These are phyloP conservation scores for Podospora appendiculata DNA, from an alignment of 495 filamentous ascomycete genomes.

Conservation along the genomic window DNA sequence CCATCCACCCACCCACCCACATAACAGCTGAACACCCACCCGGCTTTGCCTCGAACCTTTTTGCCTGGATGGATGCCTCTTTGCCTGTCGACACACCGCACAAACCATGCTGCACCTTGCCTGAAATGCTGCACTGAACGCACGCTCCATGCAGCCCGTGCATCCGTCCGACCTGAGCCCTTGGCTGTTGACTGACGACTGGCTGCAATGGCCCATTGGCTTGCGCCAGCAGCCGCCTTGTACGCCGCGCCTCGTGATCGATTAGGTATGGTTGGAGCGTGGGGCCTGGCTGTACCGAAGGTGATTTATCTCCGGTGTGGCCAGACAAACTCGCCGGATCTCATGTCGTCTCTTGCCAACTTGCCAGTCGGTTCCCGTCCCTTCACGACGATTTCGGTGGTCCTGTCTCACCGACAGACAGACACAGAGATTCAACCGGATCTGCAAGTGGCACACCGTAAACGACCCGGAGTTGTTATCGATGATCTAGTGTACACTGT, in stretches of 20 bases:
- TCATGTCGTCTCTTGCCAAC: conserved; percentile 1
- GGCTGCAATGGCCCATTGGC: conserved; percentile 13
- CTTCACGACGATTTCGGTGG: too few relatives aligned
- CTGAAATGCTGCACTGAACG: conserved; percentile 3
- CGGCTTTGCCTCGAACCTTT: too few relatives aligned
- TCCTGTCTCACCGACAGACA: too few relatives aligned
- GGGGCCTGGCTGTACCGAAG: conserved; percentile 1
- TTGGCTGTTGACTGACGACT: conserved; percentile 3
- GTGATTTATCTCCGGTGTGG: conserved; percentile 12
- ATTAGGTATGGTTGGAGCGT: too few relatives aligned
- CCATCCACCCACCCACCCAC: too few relatives aligned
- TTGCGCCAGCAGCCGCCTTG: conserved; percentile 21
- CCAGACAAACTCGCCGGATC: conserved; percentile 7
- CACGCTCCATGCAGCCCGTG: too few relatives aligned
- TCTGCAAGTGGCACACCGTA: too few relatives aligned
- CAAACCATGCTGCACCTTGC: not conserved
- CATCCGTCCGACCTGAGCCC: too few relatives aligned
- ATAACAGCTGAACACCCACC: too few relatives aligned
- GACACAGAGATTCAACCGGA: too few relatives aligned
- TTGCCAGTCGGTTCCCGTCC: not conserved
- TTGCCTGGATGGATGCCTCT: not conserved
- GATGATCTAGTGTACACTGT: too few relatives aligned
- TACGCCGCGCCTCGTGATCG: not conserved
- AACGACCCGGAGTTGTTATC: too few relatives aligned
- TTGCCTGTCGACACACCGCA: not conserved